Base-by-base conservation (phyloP, 805 yeast species). In the Peterozyma toletana region DNA sequence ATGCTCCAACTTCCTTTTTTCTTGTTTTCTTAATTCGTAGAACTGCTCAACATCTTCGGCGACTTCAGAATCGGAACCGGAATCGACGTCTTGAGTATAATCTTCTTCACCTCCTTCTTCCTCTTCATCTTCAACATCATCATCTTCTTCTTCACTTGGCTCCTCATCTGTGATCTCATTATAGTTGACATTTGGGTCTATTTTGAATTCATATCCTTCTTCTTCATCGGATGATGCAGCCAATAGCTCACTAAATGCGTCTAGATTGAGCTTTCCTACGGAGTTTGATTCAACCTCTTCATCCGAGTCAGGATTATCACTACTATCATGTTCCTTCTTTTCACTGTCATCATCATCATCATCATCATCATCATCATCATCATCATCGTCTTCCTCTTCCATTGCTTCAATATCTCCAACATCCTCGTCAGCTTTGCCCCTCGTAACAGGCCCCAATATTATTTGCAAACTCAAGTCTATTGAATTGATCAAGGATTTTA, bases 101-200 rank as follows among this genome's bases (percentile, higher is more conserved):
- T 13, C 30, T 18, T 46, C 50, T 11, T 31, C 30, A 13, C 45
- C 48, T 33, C 39, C 49, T 3, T 39, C 56, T 2, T 52, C 59
- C n/a, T 53, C 54, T 14, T 55, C 54, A 7, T 53, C 61, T 9
- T 52, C 56, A 6, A 30, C 48, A 18, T 47, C 56, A 5, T 56
- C 67, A 6, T 53, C 62, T 30, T 54, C 62, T 10, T 48, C 54
- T 11, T 59, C 73, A 36, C 76, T 67, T 21, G 77, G 73, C 48
- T 80, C 86, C 48, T 77, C 81, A 55, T 83, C 90, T 0, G 89
- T 81, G 5, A 80, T 70, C 53, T 77, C 76, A 53, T 77, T 77
- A 53, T 82, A 76, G 52, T 78, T 62, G 5, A 71, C 57, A 10
- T 57, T 53, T 7, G 69, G 66, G 46, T 70, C 63, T 5, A 59